Base-by-base conservation (phyloP, 352 stramenopile species). In the Pythium aphanidermatum region DNA sequence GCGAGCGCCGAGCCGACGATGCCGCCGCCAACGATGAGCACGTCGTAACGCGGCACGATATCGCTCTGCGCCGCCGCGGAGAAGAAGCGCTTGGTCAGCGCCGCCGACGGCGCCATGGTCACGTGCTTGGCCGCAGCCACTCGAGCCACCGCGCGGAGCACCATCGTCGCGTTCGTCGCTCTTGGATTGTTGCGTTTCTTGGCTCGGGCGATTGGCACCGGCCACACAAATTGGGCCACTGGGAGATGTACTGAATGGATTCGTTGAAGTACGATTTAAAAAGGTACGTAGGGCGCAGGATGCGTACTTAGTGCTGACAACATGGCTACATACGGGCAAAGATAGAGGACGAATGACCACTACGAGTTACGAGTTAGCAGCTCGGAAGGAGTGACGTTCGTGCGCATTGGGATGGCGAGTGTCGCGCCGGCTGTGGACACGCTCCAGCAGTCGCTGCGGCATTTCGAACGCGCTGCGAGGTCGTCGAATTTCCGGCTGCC, bases 1-100 rank as follows among this genome's bases (percentile, higher is more conserved):
- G 83, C 83, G 28, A 93, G 55, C 44, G 81, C 70, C 17, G 73
- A 86, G 43, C 83, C 83, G 40, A 92, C 77, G 40, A 95, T 79
- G 51, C 83, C 83, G 42, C 81, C 83, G 36, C 83, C 83, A 19
- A 92, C 79, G 36, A 95, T 70, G 19, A 92, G 48, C 24, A 93
- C 81, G 46, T 95, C 83, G 50, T 80, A 90, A 59, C 74, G 76
- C 42, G 61, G 51, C 21, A 71, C 60, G 23, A 69, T 54, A 23
- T 55, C 64, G 11, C 41, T 38, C 37, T 28, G 24, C 23, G 33
- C 38, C 10, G 53, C 49, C 21, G 55, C 38, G 27, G 47, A 65
- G 14, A 50, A 48, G 35, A 58, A 55, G 58, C 58, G 47, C 47
- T 46, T 46, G 31, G 46, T 7, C 24, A 52, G 39, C 27, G 37